Evolutionary conservation across 768 basidiomycete species (phyloP), one percentile per base, ranked within the genome.

Genomic region (Amyloporia xantha): DNA sequence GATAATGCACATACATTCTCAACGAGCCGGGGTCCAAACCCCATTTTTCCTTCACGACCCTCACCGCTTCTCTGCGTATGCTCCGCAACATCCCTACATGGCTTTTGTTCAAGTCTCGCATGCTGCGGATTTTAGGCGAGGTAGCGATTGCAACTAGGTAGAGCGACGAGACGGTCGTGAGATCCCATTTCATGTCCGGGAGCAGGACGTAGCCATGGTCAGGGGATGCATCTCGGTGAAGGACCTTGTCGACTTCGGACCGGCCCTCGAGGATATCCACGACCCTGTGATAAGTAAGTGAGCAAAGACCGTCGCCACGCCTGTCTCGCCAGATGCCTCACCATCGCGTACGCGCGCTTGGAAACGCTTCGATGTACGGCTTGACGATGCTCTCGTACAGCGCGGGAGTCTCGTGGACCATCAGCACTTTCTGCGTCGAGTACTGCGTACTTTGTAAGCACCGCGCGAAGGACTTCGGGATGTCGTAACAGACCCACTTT

Each of bases 151-250:
- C 91, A 33, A 92, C 71, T 50, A 98, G 82, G 64, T 99, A 98
- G 45, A 99, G 72, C 1, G 89, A 78, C 0, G 78, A 67, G n/a
- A 87, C 55, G 0, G 81, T 87, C 20, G 71, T 76, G 24, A 82
- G 74, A 62, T 98, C 92, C 95, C 95, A 98, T 70, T 97, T 98
- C 81, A 96, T 86, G 67, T 99, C 95, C 0, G 95, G 95, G 0
- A 96, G 67, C 48, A 99, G 82, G 33, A 95, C 55, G 59, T 87
- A 96, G 25, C 77, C 78, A 2, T 51, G 55, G 4, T 76, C 71
- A 0, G 77, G 64, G 11, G 73, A 75, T 1, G 66, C 52, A 41
- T 76, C 72, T 15, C 82, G 76, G 59, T 74, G 83, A 17, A 96
- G 67, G 20, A 97, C 65, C 38, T 84, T 81, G 13, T 84, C 76